Conservation (phyloP, 257 asterid species). For the Eustoma russellianum region DNA sequence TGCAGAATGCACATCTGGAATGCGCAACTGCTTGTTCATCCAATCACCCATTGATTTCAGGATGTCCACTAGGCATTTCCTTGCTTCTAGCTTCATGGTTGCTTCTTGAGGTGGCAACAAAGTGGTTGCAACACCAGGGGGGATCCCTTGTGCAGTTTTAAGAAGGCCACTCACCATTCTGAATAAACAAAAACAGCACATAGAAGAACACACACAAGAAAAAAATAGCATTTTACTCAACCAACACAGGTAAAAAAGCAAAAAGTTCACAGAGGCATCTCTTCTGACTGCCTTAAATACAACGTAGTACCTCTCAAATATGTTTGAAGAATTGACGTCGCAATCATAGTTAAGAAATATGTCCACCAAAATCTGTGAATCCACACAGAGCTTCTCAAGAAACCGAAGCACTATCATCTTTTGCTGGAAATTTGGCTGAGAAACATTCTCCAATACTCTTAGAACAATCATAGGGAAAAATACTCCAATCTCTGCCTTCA, state of each 20-base stretch:
- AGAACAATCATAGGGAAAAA: slow-evolving; percentile 98
- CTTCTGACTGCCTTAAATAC: slow-evolving; percentile 4
- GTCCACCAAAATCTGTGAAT: slow-evolving; percentile 95
- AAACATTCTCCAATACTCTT: slow-evolving; percentile 85
- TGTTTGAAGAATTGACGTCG: slow-evolving; percentile 98
- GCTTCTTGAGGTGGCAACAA: slow-evolving; percentile 84
- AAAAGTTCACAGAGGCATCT: slow-evolving; percentile 9
- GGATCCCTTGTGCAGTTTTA: slow-evolving; percentile 98
- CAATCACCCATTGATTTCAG: slow-evolving; percentile 95
- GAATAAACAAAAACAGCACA: slow-evolving; percentile 10
- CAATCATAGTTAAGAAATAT: slow-evolving; percentile 97
- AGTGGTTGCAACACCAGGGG: slow-evolving; percentile 77
- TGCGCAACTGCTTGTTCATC: slow-evolving; percentile 92
- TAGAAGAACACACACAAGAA: background rate
- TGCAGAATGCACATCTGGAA: slow-evolving; percentile 69
- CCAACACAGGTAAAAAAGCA: slow-evolving; percentile 6
- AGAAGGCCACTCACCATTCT: slow-evolving; percentile 99
- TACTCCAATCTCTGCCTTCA: slow-evolving; percentile 96
- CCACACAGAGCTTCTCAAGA: slow-evolving; percentile 82
- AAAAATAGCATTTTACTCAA: background rate
- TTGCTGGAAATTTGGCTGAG: slow-evolving; percentile 96
- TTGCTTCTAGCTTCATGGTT: slow-evolving; percentile 86
- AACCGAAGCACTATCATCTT: slow-evolving; percentile 97
- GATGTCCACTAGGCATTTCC: slow-evolving; percentile 80
- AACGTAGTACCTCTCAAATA: slow-evolving; percentile 76